Evolutionary conservation across 2,329 filamentous ascomycete genomes (phyloP).

Genomic region (Arthrobotrys sinensis): DNA sequence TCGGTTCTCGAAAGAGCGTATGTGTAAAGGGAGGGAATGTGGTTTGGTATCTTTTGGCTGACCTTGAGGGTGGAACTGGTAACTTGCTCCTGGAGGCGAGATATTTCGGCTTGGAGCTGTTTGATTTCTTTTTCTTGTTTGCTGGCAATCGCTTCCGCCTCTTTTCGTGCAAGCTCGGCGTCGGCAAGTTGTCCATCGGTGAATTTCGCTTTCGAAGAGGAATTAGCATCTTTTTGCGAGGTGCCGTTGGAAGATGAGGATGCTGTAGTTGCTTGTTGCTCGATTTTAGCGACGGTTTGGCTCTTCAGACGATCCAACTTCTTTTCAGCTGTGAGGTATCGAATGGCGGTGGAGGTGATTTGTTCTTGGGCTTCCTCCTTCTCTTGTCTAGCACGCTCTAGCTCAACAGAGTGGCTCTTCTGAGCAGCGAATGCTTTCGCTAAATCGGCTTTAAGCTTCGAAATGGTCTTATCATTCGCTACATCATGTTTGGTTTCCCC

Average conservation of each 20-base stretch:
- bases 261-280: constrained; percentile 83
- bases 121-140: constrained; percentile 93
- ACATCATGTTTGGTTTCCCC: constrained; percentile 64
- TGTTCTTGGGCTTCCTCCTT: constrained; percentile 89
- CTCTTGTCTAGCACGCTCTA: constrained; percentile 82
- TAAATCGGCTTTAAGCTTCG: constrained; percentile 81
- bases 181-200: constrained; percentile 75
- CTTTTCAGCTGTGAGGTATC: constrained; percentile 96
- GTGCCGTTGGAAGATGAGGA: constrained; percentile 69
- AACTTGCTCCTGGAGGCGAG: constrained; percentile 81
- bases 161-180: constrained; percentile 81
- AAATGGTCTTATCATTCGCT: constrained; percentile 75
- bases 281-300: constrained; percentile 88
- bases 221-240: constrained; percentile 64
- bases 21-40: constrained; percentile 58
- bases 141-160: constrained; percentile 80
- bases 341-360: constrained; percentile 86
- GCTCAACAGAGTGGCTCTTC: constrained; percentile 82
- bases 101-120: constrained; percentile 82
- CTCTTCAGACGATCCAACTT: constrained; percentile 92
- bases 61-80: constrained; percentile 75
- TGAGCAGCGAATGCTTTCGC: constrained; percentile 82
- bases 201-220: constrained; percentile 73
- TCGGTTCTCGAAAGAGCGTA: constrained; percentile 55
- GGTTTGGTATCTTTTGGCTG: constrained; percentile 60